Percentiles rank a stretch among this genome's conserved stretches.
phyloP scores from a whole-genome alignment of 1,139 yeast genomes.

The Nakaseomyces uthaithaninus region DNA sequence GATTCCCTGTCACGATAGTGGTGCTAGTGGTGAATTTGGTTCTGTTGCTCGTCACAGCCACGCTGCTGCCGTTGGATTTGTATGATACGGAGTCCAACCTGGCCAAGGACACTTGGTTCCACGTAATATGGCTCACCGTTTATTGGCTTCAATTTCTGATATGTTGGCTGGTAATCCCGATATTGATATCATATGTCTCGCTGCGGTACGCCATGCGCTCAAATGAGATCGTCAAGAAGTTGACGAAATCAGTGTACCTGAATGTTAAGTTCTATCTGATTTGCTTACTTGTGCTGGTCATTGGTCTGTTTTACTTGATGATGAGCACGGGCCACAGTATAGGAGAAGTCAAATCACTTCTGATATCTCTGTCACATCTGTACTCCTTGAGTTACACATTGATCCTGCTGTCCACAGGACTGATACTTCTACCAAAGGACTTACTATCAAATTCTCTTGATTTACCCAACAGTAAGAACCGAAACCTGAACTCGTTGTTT shows the following conservation, averaged over 20 bases:
- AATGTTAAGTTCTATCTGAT: slow-evolving; percentile 28
- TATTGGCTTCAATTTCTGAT: slow-evolving; percentile 29
- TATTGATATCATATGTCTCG: slow-evolving; percentile 27
- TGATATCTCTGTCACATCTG: slow-evolving; percentile 29
- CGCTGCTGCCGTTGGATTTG: slow-evolving; percentile 27
- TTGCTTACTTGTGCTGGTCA: slow-evolving; percentile 18
- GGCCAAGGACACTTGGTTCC: slow-evolving; percentile 9
- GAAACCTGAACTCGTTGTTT: slow-evolving; percentile 18
- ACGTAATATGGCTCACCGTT: slow-evolving; percentile 22
- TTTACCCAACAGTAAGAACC: slow-evolving; percentile 14
- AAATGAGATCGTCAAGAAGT: slow-evolving; percentile 13
- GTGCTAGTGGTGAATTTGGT: slow-evolving; percentile 23
- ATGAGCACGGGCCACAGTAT: slow-evolving; percentile 23
- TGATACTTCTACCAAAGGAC: slow-evolving; percentile 25
- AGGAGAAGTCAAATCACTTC: slow-evolving; percentile 25
- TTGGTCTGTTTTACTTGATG: slow-evolving; percentile 24
- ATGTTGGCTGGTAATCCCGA: slow-evolving; percentile 30
- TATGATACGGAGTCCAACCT: neutral
- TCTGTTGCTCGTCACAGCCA: slow-evolving; percentile 23
- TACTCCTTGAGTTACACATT: slow-evolving; percentile 29
- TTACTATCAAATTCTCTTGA: slow-evolving; percentile 14
- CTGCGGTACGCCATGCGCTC: slow-evolving; percentile 22
- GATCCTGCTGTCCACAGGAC: slow-evolving; percentile 25
- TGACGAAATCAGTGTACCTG: slow-evolving; percentile 19
- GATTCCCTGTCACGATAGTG: slow-evolving; percentile 20